Conservation (phyloP, 441 rosid genomes). For the Mallotus japonicus region DNA sequence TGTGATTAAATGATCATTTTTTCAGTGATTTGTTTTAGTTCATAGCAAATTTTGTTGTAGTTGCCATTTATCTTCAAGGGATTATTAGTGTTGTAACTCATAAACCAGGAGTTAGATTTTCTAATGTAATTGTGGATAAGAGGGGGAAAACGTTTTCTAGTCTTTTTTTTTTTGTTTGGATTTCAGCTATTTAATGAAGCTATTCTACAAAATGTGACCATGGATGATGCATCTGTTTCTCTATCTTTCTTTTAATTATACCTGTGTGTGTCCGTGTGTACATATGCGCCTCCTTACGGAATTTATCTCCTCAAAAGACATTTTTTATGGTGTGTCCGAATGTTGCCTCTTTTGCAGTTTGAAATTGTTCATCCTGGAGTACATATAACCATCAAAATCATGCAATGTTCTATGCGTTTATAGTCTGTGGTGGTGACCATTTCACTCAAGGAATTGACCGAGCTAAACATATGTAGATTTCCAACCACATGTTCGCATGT, state of each 20-base stretch:
- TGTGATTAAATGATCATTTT: conserved; percentile 5
- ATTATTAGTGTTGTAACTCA: conserved; percentile 3
- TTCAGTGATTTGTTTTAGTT: background rate
- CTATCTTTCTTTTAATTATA: too few relatives aligned
- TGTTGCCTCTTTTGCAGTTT: too few relatives aligned
- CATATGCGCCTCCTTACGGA: too few relatives aligned
- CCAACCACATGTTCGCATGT: too few relatives aligned
- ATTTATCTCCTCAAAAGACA: too few relatives aligned
- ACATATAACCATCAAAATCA: too few relatives aligned
- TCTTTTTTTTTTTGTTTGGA: background rate
- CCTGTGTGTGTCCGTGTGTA: too few relatives aligned
- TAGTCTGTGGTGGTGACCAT: background rate
- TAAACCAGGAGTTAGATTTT: background rate
- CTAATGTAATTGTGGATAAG: conserved; percentile 4
- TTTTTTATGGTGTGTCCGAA: too few relatives aligned
- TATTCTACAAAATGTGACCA: background rate
- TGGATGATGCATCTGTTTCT: background rate
- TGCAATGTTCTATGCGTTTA: background rate
- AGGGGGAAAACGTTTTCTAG: background rate
- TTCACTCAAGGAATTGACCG: too few relatives aligned
- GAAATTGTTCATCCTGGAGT: too few relatives aligned
- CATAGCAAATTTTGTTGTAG: background rate
- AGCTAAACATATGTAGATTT: too few relatives aligned
- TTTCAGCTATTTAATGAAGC: background rate
- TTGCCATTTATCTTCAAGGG: background rate